A percentile compares a stretch with the other conserved stretches of the same genome.
Conservation (phyloP, 768 basidiomycete species). For the Paxillus ammoniavirescens region DNA sequence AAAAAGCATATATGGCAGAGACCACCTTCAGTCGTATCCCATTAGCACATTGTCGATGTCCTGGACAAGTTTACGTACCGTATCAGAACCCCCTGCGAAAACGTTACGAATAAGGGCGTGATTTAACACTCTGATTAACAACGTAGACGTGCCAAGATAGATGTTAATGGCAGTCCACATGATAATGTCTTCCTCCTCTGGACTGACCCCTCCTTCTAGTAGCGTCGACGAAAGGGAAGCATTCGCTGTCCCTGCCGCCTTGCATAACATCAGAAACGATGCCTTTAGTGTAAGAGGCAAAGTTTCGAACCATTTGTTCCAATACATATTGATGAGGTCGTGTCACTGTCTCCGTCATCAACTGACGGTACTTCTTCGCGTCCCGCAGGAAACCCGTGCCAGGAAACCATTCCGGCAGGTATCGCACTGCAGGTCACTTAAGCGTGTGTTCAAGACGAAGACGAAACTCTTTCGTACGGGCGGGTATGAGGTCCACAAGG, state of each 20-base stretch:
- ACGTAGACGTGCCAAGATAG: conserved; percentile 9
- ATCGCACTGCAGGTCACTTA: conserved; percentile 17
- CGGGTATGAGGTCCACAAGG: conserved; percentile 23
- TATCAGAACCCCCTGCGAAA: conserved; percentile 43
- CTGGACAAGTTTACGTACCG: conserved; percentile 36
- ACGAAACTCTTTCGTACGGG: conserved; percentile 5
- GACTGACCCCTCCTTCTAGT: conserved; percentile 8
- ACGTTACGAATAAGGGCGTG: neutral
- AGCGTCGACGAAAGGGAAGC: conserved; percentile 19
- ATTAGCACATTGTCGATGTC: conserved; percentile 26
- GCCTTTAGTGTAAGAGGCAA: neutral
- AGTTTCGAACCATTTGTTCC: conserved; percentile 41
- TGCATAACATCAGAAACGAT: neutral
- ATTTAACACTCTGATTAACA: too few species aligned
- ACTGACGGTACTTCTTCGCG: conserved; percentile 22
- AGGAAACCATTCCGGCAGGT: conserved; percentile 36
- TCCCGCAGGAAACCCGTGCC: conserved; percentile 33
- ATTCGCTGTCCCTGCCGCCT: conserved; percentile 17
- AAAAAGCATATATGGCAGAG: conserved; percentile 20
- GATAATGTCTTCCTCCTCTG: conserved; percentile 18
- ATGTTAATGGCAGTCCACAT: conserved; percentile 15
- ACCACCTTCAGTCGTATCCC: conserved; percentile 3
- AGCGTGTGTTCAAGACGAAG: neutral
- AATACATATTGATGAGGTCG: conserved; percentile 45
- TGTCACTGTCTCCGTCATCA: conserved; percentile 39